Base-by-base conservation (phyloP, 2,329 filamentous ascomycete species). In the Aphanoascus verrucosus region DNA sequence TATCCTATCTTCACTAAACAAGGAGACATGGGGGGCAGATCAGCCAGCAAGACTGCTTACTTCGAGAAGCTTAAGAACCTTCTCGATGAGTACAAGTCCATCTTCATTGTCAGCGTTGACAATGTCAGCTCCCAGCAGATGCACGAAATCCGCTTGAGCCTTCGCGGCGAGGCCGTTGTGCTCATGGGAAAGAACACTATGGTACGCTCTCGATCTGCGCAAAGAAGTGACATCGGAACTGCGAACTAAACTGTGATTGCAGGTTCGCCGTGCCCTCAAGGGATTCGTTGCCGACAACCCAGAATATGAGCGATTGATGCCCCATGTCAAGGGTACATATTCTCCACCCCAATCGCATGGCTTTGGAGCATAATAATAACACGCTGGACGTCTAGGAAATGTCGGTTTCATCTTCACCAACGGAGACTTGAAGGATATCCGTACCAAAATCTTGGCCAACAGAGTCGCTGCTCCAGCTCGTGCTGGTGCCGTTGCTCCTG, bases 71-170 rank as follows among this genome's bases (percentile, higher is more conserved):
- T 98, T 75, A 94, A 96, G 85, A 75, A 75, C 76, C 84, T 97
- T 74, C 85, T 98, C 74, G 88, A 97, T 80, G 85, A 89, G 74
- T 97, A 94, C 86, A 83, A 83, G 75, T 91, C 86, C 71, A 86
- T 97, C 80, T 97, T 98, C 88, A 90, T 98, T 75, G 90, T 95
- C 75, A 83, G 72, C 72, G 85, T 91, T 72, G 88, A 97, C 88
- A 98, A 97, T 98, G 93, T 98, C 84, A 88, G 85, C 76, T 98
- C 93, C 66, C 93, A 98, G 84, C 94, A 98, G 85, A 98, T 98
- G 94, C 93, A 98, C 88, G 93, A 98, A 84, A 97, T 98, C 76
- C 87, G 93, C 74, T 78, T 85, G 69, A 77, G 88, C 69, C 86
- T 98, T 74, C 90, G 93, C 74, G 85, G 85, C 60, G 78, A 94